phyloP scores from a whole-genome alignment of 257 asterid species.

The Knoxia roxburghii region DNA sequence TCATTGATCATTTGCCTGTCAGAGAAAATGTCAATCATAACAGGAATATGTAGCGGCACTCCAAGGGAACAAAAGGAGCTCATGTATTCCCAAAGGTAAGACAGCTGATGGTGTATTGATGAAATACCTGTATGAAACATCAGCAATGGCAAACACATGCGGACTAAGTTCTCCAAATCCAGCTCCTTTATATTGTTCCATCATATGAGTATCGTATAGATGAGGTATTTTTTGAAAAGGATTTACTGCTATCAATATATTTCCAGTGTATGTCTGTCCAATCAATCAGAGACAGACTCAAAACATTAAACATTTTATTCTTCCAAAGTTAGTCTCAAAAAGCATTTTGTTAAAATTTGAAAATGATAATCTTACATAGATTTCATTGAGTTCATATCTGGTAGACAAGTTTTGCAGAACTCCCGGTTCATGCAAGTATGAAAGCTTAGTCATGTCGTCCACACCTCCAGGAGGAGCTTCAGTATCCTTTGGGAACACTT shows the following conservation, averaged over 20 bases:
- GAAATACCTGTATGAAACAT: conserved; percentile 83
- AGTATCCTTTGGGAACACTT: conserved; percentile 86
- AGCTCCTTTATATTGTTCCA: conserved; percentile 99
- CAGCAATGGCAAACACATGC: conserved; percentile 97
- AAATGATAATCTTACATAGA: conserved; percentile 58
- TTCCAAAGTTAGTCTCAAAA: neutral
- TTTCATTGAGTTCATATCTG: conserved; percentile 97
- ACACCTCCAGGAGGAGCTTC: conserved; percentile 99
- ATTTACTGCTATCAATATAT: conserved; percentile 92
- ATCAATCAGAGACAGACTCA: conserved; percentile 15
- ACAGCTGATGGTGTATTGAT: neutral
- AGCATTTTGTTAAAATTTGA: conserved; percentile 10
- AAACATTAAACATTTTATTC: neutral
- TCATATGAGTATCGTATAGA: conserved; percentile 97
- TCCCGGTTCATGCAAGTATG: conserved; percentile 99
- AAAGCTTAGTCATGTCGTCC: conserved; percentile 99
- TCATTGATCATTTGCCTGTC: conserved; percentile 92
- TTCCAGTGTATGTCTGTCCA: conserved; percentile 94
- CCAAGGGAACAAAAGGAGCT: conserved; percentile 3
- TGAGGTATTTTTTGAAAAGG: conserved; percentile 99
- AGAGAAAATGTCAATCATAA: conserved; percentile 7
- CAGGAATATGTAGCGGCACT: too few relatives aligned
- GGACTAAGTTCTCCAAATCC: conserved; percentile 98
- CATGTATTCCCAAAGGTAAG: neutral
- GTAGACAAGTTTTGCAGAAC: conserved; percentile 91